A percentile compares a stretch with the other conserved stretches of the same genome.
phyloP scores from a whole-genome alignment of 495 filamentous ascomycete genomes.

The Oidiodendron maius region DNA sequence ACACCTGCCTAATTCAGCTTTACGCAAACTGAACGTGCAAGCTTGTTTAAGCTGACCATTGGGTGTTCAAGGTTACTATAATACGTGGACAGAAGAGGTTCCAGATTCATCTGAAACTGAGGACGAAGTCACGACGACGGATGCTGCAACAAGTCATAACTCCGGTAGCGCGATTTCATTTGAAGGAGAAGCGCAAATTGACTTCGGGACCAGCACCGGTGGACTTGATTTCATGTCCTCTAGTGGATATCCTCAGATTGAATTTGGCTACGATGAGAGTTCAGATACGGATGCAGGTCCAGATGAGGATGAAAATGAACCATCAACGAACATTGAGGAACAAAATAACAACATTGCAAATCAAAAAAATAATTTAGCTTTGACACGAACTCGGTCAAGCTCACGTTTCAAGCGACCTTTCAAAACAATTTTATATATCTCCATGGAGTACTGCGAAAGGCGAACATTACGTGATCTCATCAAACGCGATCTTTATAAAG shows the following conservation, averaged over 20 bases:
- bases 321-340: constrained; percentile 17
- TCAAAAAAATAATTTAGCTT: constrained; percentile 11
- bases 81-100: constrained; percentile 83
- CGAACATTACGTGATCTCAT: constrained; percentile 91
- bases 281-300: constrained; percentile 31
- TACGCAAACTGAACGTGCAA: no score
- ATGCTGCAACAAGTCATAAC: constrained; percentile 34
- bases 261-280: constrained; percentile 69
- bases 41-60: not conserved
- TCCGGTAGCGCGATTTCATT: constrained; percentile 27
- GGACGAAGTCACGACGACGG: constrained; percentile 51
- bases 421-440: constrained; percentile 64
- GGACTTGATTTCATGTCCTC: constrained; percentile 93
- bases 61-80: constrained; percentile 59
- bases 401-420: constrained; percentile 19
- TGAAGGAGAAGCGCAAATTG: constrained; percentile 42
- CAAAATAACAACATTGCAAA: constrained; percentile 4
- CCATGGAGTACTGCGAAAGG: constrained; percentile 97
- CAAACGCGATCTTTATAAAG: constrained; percentile 62
- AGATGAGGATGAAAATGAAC: constrained; percentile 36
- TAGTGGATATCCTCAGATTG: constrained; percentile 69
- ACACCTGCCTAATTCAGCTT: no score
- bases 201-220: constrained; percentile 67
- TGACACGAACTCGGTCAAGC: constrained; percentile 17
- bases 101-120: constrained; percentile 50